These are phyloP conservation scores for Penicillium brasilianum DNA, from an alignment of 2,329 filamentous ascomycete genomes.

Conservation along the genomic window DNA sequence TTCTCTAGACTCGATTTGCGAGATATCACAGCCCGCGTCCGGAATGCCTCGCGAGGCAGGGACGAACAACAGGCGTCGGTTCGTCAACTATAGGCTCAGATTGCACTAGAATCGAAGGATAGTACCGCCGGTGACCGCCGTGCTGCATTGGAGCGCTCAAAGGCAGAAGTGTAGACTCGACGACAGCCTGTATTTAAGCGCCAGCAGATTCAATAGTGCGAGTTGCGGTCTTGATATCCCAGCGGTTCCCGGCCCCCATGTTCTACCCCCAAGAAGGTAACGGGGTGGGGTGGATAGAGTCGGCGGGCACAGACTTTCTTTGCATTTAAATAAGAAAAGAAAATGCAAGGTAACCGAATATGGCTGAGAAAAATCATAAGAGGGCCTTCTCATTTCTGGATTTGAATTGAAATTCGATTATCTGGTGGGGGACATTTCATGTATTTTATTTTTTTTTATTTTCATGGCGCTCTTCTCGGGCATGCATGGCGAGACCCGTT, in stretches of 20 bases:
- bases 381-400: background rate
- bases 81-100: slow-evolving; percentile 40
- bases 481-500: background rate
- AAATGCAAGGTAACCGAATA: background rate
- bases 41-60: slow-evolving; percentile 44
- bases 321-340: background rate
- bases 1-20: slow-evolving; percentile 35
- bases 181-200: slow-evolving; percentile 46
- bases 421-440: background rate
- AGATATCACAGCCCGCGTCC: slow-evolving; percentile 33
- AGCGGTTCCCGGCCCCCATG: slow-evolving; percentile 41
- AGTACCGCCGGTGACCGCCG: slow-evolving; percentile 38
- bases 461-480: background rate
- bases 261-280: slow-evolving; percentile 10
- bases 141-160: slow-evolving; percentile 36
- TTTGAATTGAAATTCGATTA: background rate
- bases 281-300: slow-evolving; percentile 2
- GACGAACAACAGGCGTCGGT: slow-evolving; percentile 33
- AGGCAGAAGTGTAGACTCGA: slow-evolving; percentile 32
- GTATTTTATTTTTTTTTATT: background rate
- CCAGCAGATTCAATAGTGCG: slow-evolving; percentile 34
- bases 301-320: slow-evolving; percentile 38
- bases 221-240: slow-evolving; percentile 27
- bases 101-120: slow-evolving; percentile 31
- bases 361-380: background rate